These are phyloP conservation scores for Crotalaria pallida DNA, from an alignment of 306 rosid species.

Conservation along the genomic window DNA sequence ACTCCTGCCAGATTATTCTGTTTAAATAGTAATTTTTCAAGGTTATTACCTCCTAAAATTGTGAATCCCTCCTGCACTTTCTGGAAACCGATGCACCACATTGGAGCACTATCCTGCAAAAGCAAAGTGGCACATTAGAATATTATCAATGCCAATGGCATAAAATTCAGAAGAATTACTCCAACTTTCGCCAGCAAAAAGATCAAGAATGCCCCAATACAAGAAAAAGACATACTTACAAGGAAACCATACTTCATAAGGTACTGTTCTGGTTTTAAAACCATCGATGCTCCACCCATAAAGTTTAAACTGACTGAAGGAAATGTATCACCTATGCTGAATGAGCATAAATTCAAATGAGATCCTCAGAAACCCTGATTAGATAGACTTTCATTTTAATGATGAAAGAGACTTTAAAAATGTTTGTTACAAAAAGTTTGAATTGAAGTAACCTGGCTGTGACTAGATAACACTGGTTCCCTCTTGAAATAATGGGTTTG, in stretches of 20 bases:
- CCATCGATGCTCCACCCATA: conserved; percentile 84
- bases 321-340: conserved; percentile 75
- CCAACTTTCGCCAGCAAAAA: neutral
- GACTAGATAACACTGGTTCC: conserved; percentile 83
- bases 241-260: conserved; percentile 61
- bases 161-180: conserved; percentile 22
- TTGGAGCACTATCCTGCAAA: conserved; percentile 70
- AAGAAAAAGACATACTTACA: conserved; percentile 44
- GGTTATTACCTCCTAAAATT: conserved; percentile 86
- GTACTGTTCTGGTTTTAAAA: conserved; percentile 82
- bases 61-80: conserved; percentile 67
- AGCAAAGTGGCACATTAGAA: conserved; percentile 18
- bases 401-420: no score
- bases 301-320: conserved; percentile 86
- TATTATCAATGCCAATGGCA: conserved; percentile 3
- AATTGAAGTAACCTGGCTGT: conserved; percentile 57
- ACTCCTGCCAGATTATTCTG: neutral
- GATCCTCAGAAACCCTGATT: conserved; percentile 7
- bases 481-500: conserved; percentile 63
- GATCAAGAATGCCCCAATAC: conserved; percentile 9
- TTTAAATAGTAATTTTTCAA: conserved; percentile 1
- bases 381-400: neutral
- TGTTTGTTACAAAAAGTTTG: neutral
- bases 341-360: conserved; percentile 32
- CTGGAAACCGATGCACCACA: conserved; percentile 96